Evolutionary conservation across 148 eudicot genomes (phyloP).

Genomic region (Nepenthes mirabilis): DNA sequence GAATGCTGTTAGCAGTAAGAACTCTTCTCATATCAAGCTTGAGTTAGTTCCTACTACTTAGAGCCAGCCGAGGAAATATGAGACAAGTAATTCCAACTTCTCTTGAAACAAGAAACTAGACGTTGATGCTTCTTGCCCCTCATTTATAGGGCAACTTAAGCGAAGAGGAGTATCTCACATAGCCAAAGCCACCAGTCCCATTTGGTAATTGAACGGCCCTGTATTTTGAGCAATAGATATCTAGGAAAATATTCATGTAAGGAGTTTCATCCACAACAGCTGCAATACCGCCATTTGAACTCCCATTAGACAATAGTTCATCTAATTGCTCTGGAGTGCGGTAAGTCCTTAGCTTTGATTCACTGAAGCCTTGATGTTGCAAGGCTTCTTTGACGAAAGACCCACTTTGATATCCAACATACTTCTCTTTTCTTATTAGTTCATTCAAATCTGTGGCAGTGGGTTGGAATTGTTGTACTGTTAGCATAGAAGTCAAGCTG

Average conservation of each 20-base stretch:
- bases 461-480: constrained; percentile 25
- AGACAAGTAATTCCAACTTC: no score
- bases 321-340: not conserved
- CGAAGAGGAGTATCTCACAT: constrained; percentile 10
- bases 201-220: not conserved
- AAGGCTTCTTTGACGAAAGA: constrained; percentile 17
- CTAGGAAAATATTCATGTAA: constrained; percentile 8
- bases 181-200: constrained; percentile 22
- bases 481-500: constrained; percentile 29
- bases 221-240: constrained; percentile 10
- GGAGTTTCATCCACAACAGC: constrained; percentile 16
- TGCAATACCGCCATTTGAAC: not conserved
- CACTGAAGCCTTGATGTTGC: constrained; percentile 1
- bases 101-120: no score
- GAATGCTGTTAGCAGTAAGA: no score
- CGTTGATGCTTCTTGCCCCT: no score
- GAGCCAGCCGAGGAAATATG: no score
- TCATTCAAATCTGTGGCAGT: constrained; percentile 17
- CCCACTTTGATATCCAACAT: constrained; percentile 18
- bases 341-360: constrained; percentile 10
- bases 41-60: no score
- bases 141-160: no score
- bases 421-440: constrained; percentile 17
- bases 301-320: not conserved
- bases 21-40: no score